Percentiles rank a stretch among this genome's conserved stretches.
Conservation (phyloP, 495 filamentous ascomycete genomes). For the Endocarpon pusillum region DNA sequence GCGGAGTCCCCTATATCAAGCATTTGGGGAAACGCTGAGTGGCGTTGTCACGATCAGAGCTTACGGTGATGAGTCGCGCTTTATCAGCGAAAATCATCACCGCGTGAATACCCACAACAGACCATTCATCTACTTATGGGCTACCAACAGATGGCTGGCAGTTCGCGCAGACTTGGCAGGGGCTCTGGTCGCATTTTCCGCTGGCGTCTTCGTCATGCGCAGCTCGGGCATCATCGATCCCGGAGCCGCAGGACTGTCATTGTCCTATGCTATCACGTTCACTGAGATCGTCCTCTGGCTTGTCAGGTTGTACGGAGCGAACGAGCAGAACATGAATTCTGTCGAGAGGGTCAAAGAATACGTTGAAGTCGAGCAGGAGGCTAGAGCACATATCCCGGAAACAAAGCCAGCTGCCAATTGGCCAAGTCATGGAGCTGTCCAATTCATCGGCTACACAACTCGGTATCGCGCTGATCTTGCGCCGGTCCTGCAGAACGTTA, state of each 20-base stretch:
- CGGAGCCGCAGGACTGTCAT: slow-evolving; percentile 82
- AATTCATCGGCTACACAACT: slow-evolving; percentile 77
- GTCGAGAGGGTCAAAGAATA: slow-evolving; percentile 98
- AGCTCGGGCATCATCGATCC: slow-evolving; percentile 78
- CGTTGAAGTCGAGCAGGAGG: slow-evolving; percentile 91
- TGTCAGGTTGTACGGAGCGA: slow-evolving; percentile 81
- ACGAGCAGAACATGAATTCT: slow-evolving; percentile 99
- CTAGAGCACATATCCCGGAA: slow-evolving; percentile 57
- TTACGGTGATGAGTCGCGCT: slow-evolving; percentile 85
- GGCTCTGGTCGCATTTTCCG: slow-evolving; percentile 84
- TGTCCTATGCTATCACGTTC: slow-evolving; percentile 97
- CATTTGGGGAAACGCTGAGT: slow-evolving; percentile 90
- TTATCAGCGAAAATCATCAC: slow-evolving; percentile 80
- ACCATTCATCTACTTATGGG: slow-evolving; percentile 94
- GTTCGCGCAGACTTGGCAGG: slow-evolving; percentile 83
- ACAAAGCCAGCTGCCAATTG: slow-evolving; percentile 61
- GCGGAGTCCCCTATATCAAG: slow-evolving; percentile 88
- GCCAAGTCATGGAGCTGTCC: slow-evolving; percentile 72
- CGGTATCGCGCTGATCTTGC: slow-evolving; percentile 80
- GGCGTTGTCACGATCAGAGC: slow-evolving; percentile 97
- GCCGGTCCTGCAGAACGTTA: slow-evolving; percentile 64
- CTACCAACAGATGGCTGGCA: slow-evolving; percentile 91
- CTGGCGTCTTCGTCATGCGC: slow-evolving; percentile 76
- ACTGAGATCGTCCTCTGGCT: slow-evolving; percentile 97
- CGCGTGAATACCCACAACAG: slow-evolving; percentile 81